A percentile compares a stretch with the other conserved stretches of the same genome.
Conservation (phyloP, 2,329 filamentous ascomycete species). For the Teratosphaeriaceae sp. region DNA sequence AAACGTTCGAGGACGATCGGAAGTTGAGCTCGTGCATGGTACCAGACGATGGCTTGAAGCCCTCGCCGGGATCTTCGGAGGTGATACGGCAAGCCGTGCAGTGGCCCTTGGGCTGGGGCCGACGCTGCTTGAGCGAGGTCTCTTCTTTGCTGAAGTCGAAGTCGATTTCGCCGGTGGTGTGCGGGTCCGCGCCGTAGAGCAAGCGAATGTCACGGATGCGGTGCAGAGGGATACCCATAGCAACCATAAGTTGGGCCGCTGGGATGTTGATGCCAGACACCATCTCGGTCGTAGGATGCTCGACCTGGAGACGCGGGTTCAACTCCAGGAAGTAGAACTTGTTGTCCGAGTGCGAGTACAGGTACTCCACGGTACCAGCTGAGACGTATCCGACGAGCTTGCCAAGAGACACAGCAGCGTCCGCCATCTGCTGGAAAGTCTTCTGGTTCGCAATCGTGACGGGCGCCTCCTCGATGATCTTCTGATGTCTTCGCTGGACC, state of each 20-base stretch:
- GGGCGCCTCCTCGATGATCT: conserved; percentile 98
- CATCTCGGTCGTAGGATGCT: conserved; percentile 99
- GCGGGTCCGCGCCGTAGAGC: conserved; percentile 90
- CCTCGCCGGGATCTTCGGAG: conserved; percentile 96
- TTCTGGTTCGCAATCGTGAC: conserved; percentile 87
- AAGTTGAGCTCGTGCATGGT: conserved; percentile 99
- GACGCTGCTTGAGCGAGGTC: conserved; percentile 76
- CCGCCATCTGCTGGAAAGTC: conserved; percentile 95
- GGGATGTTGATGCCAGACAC: conserved; percentile 96
- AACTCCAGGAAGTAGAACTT: conserved; percentile 99
- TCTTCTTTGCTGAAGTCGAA: conserved; percentile 89
- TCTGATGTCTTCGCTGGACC: conserved; percentile 95
- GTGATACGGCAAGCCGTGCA: conserved; percentile 98
- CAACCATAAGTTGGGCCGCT: conserved; percentile 94
- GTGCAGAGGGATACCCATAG: conserved; percentile 96
- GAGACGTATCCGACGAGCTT: conserved; percentile 96
- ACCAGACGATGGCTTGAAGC: conserved; percentile 98
- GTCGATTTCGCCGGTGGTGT: conserved; percentile 79
- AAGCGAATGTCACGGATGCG: conserved; percentile 93
- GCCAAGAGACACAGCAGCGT: conserved; percentile 88
- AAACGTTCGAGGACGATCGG: conserved; percentile 96
- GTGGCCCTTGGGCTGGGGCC: conserved; percentile 90
- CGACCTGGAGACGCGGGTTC: conserved; percentile 98
- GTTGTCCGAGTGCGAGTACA: conserved; percentile 96
- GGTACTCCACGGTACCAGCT: conserved; percentile 95